Conservation (phyloP, 257 asterid genomes). For the Haberlea rhodopensis region DNA sequence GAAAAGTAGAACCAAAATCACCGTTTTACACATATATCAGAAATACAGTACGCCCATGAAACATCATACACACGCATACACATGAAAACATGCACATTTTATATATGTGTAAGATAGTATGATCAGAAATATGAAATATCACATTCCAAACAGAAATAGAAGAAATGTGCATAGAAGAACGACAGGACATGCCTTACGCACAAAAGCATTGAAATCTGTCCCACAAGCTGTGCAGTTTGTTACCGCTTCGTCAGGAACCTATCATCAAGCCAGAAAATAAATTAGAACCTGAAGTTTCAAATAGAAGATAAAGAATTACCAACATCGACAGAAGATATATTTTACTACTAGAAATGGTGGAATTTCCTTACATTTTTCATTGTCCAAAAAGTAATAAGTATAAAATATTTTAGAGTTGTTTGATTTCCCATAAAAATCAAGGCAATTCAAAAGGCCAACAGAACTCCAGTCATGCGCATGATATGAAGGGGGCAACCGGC, state of each 20-base stretch:
- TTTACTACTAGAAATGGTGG: background rate
- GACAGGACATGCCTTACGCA: slow-evolving; percentile 62
- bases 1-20: slow-evolving; percentile 32
- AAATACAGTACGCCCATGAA: background rate
- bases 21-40: background rate
- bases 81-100: background rate
- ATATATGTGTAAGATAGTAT: background rate
- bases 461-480: background rate
- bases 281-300: slow-evolving; percentile 17
- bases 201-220: slow-evolving; percentile 69
- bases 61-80: background rate
- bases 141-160: slow-evolving; percentile 8
- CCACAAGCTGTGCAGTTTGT: slow-evolving; percentile 89
- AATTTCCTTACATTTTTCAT: background rate
- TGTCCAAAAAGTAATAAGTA: too few species aligned
- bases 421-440: background rate
- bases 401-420: background rate
- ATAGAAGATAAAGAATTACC: background rate
- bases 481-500: background rate
- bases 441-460: background rate
- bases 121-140: background rate
- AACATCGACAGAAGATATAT: slow-evolving; percentile 6
- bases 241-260: slow-evolving; percentile 94
- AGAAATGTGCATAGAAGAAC: slow-evolving; percentile 16
- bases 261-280: slow-evolving; percentile 22